Evolutionary conservation across 345 rosid species (phyloP), one percentile per base, ranked within the genome.

Genomic region (Heritiera littoralis): DNA sequence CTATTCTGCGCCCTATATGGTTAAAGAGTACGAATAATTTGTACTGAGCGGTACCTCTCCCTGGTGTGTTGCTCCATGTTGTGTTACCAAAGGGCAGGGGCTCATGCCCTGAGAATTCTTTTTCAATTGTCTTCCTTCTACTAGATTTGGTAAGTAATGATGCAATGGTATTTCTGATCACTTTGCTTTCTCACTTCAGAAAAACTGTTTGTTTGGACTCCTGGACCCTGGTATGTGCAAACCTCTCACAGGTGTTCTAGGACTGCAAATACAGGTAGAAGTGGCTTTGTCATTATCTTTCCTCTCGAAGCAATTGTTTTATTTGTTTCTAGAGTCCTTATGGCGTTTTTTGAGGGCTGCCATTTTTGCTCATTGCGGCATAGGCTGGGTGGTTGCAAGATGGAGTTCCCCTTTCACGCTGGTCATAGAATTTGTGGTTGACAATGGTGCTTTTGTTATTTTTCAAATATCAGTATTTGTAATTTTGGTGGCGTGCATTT

Each of bases 361-460:
- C 51, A n/a, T 18, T 43, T 67, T 45, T 67, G 66, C 66, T 30
- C 40, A 10, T 61, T 61, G 66, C 66, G 30, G 66, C 66, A 30
- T 30, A 10, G 18, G 38, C 66, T 32, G 66, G 66, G 41, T 63
- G 17, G 66, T 63, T 32, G 66, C 52, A 48, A 41, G 43, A 41
- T 41, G 4, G 43, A 41, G 5, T 23, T 23, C 28, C 6, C 43
- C 6, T 41, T 41, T 41, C 6, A 41, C 43, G 0, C 43, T 41
- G 43, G 43, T 2, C 43, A 2, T 41, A 5, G 43, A 41, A 41
- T 41, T 41, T 41, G 43, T 41, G 43, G 43, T 41, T 41, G 43
- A 4, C 43, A 41, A 3, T 41, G 43, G 43, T 41, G 43, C 43
- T 41, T 41, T 41, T 41, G 43, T 41, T 41, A 41, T 41, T 4